Conservation (phyloP, 129 eudicot genomes). For the Apium graveolens region DNA sequence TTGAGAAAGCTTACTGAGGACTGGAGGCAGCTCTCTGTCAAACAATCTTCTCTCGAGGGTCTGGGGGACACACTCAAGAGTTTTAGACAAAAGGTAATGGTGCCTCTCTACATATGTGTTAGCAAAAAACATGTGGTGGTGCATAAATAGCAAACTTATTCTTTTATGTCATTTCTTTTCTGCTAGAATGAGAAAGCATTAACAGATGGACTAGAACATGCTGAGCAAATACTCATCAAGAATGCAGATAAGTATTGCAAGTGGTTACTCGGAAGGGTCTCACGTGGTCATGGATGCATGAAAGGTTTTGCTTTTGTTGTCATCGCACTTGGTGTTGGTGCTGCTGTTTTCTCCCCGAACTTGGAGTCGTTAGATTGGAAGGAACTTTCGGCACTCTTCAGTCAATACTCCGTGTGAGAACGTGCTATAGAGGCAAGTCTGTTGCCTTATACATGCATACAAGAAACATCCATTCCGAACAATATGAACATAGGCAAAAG, state of each 20-base stretch:
- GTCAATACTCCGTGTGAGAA: conserved; percentile 16
- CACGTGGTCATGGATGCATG: conserved; percentile 36
- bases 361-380: conserved; percentile 28
- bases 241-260: conserved; percentile 50
- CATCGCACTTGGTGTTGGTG: conserved; percentile 30
- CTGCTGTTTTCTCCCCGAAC: conserved; percentile 32
- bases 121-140: too few species aligned
- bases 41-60: conserved; percentile 39
- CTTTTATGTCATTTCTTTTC: neutral
- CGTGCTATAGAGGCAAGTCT: neutral
- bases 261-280: conserved; percentile 30
- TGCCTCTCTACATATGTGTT: neutral
- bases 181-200: conserved; percentile 44
- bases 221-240: conserved; percentile 26
- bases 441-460: neutral
- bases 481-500: neutral
- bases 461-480: neutral
- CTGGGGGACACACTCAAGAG: conserved; percentile 37
- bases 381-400: conserved; percentile 25
- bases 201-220: conserved; percentile 25
- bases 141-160: neutral
- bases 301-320: conserved; percentile 20
- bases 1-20: conserved; percentile 36
- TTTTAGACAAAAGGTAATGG: conserved; percentile 38
- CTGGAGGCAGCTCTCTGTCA: conserved; percentile 30